phyloP scores from a whole-genome alignment of 208 protist genomes.

The Acanthamoeba quina region DNA sequence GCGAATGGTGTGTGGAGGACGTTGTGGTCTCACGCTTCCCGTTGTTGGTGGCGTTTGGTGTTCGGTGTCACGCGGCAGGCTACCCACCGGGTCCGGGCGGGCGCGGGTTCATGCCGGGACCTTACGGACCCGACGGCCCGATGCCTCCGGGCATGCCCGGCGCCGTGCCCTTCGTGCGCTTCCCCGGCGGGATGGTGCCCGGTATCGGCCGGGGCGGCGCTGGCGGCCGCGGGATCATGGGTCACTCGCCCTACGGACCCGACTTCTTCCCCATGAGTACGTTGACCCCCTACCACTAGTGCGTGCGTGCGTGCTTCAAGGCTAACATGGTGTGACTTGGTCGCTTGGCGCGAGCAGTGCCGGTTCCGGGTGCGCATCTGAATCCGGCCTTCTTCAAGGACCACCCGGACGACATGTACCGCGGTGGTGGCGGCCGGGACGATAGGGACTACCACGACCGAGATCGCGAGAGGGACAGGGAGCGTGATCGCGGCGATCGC shows the following conservation, averaged over 20 bases:
- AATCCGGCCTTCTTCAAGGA: constrained; percentile 41
- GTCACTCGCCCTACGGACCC: background rate
- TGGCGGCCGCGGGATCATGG: background rate
- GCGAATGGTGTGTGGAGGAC: no score
- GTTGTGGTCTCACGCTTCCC: no score
- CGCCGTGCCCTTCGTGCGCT: background rate
- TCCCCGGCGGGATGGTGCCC: background rate
- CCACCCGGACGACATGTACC: constrained; percentile 5
- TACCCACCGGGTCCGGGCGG: background rate
- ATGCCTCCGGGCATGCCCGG: background rate
- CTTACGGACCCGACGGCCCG: background rate
- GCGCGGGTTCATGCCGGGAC: background rate
- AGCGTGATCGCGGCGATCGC: background rate
- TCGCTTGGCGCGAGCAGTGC: background rate
- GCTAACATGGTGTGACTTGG: background rate
- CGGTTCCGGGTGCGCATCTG: background rate
- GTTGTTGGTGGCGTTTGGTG: background rate
- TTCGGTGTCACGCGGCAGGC: background rate
- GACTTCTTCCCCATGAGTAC: background rate
- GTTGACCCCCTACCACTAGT: background rate
- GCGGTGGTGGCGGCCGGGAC: no score
- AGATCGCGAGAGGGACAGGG: background rate
- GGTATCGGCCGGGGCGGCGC: background rate
- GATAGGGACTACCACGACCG: background rate
- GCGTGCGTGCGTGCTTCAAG: background rate